Percentiles rank a stretch among this genome's conserved stretches.
Evolutionary conservation across 148 eudicot species (phyloP).

Genomic region (Vaccinium corymbosum): DNA sequence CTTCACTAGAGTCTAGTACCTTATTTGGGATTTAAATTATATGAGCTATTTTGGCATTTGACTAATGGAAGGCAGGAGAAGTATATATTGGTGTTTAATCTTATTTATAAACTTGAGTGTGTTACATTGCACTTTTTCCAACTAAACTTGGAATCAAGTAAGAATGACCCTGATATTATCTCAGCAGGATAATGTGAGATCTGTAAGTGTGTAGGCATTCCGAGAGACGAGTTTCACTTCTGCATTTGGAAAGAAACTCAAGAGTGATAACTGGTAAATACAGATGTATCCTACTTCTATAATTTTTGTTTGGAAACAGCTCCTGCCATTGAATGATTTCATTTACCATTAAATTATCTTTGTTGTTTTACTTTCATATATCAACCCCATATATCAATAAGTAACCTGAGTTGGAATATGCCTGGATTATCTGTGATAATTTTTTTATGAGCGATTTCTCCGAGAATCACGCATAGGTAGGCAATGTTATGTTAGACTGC

Average conservation of each 20-base stretch:
- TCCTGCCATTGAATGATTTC: neutral
- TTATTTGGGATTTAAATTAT: neutral
- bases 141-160: neutral
- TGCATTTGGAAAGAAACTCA: neutral
- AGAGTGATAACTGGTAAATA: neutral
- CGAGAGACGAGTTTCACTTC: neutral
- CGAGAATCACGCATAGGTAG: neutral
- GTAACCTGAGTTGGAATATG: neutral
- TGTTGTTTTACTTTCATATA: neutral
- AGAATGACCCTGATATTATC: neutral
- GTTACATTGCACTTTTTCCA: neutral
- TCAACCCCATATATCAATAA: neutral
- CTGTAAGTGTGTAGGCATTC: neutral
- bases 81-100: neutral
- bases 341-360: neutral
- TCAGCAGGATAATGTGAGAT: neutral
- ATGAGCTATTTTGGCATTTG: neutral
- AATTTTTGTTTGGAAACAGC: neutral
- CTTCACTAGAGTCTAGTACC: neutral
- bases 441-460: neutral
- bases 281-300: neutral
- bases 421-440: neutral
- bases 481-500: constrained; percentile 10
- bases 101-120: neutral
- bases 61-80: neutral